These are phyloP conservation scores for Epichloe gansuensis DNA, from an alignment of 2,329 filamentous ascomycete genomes.

Conservation along the genomic window DNA sequence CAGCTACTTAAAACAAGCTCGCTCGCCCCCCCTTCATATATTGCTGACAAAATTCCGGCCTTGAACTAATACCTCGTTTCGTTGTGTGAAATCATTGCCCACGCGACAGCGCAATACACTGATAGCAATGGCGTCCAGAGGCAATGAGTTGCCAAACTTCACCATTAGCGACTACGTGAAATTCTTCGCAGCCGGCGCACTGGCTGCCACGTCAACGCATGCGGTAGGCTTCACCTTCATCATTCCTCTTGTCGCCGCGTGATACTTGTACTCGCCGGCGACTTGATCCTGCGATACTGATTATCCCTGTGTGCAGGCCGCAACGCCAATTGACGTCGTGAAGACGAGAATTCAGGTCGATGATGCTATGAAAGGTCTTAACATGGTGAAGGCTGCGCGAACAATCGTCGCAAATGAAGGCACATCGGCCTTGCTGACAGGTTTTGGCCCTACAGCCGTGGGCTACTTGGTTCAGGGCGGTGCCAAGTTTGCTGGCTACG, in stretches of 20 bases:
- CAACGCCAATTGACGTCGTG: constrained; percentile 53
- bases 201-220: constrained; percentile 39
- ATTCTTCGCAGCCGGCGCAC: constrained; percentile 39
- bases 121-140: constrained; percentile 13
- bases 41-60: neutral
- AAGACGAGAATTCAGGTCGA: constrained; percentile 90
- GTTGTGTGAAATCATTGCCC: neutral
- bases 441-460: constrained; percentile 72
- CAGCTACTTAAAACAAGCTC: neutral
- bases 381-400: constrained; percentile 66
- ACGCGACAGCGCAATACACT: neutral
- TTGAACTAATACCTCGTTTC: neutral
- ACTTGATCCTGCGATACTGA: neutral
- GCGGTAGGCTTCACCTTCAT: constrained; percentile 24
- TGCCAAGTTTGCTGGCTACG: constrained; percentile 84
- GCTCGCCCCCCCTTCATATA: too few relatives aligned
- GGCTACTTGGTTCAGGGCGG: constrained; percentile 85
- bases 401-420: constrained; percentile 71
- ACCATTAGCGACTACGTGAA: constrained; percentile 33
- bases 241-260: neutral
- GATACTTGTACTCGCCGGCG: neutral
- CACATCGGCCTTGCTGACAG: constrained; percentile 65
- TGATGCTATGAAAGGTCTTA: constrained; percentile 70
- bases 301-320: constrained; percentile 25
- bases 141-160: constrained; percentile 27